Evolutionary conservation across 257 asterid genomes (phyloP), one percentile per base, ranked within the genome.

Genomic region (Penstemon barbatus): DNA sequence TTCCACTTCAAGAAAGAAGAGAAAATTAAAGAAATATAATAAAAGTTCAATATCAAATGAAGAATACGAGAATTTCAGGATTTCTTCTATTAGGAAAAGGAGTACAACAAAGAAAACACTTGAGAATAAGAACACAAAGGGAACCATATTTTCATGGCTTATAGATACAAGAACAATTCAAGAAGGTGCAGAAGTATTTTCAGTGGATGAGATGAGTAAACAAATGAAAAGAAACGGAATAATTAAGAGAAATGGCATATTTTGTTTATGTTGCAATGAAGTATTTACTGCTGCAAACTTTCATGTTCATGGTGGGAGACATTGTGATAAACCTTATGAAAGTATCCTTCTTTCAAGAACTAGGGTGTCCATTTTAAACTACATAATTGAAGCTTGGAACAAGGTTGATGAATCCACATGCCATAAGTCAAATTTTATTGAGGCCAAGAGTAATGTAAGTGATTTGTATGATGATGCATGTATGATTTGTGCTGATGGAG

Each of bases 401-500:
- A 51, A 51, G 59, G 74, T 72, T 0, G 63, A 75, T 2, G 89
- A 81, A 70, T 61, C 57, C 3, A n/a, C 48, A 6, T n/a, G 11
- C 25, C 74, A 61, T 45, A 38, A 38, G 59, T 70, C 58, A 8
- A 84, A 78, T 36, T 1, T 12, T n/a, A 66, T 86, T 11, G 62
- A 78, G 51, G 44, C 71, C 0, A 50, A 50, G 25, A 71, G 48
- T 19, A 55, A 55, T 44, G 63, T 54, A 0, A 18, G 56, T 6
- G 88, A 80, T 44, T 18, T 61, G 4, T 65, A 74, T 11, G 94
- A 87, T 48, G 88, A 82, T 72, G 87, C 79, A 15, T 87, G 90
- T 65, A 71, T 82, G 67, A 70, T 82, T 40, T 87, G 94, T 41
- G 90, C 86, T 18, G 87, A 80, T 74, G 90, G 86, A 11, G 90